These are phyloP conservation scores for Beauveria medogensis DNA, from an alignment of 2,329 filamentous ascomycete genomes.

Conservation along the genomic window DNA sequence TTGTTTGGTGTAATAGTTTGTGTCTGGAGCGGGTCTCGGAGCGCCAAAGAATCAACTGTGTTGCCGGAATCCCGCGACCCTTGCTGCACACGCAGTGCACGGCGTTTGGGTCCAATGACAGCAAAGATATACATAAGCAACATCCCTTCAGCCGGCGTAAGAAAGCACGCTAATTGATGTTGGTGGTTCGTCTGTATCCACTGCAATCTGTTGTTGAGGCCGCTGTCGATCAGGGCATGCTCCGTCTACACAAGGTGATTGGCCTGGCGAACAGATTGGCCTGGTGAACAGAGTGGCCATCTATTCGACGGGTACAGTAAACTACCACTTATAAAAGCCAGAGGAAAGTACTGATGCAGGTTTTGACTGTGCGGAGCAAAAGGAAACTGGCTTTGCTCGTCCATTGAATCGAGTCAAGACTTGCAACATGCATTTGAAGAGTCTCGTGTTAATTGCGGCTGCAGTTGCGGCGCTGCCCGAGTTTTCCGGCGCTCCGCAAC, in stretches of 20 bases:
- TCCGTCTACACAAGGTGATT: background rate
- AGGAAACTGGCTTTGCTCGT: too few species aligned
- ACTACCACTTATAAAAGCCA: background rate
- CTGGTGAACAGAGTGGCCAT: background rate
- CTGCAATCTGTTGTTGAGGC: background rate
- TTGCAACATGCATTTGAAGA: slow-evolving; percentile 3
- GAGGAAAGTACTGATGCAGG: background rate
- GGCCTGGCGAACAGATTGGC: slow-evolving; percentile 1
- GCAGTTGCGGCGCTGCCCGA: background rate
- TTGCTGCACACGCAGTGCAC: background rate
- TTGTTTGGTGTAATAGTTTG: background rate
- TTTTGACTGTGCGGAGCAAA: background rate
- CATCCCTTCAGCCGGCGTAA: background rate
- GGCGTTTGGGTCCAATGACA: background rate
- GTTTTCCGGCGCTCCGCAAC: background rate
- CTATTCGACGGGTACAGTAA: background rate
- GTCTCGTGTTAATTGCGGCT: background rate
- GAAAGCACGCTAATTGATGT: background rate
- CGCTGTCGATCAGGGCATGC: background rate
- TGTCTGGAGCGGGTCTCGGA: background rate
- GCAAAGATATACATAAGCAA: background rate
- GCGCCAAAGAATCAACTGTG: background rate
- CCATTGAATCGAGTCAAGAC: background rate
- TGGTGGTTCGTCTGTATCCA: background rate
- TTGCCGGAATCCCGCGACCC: background rate